Evolutionary conservation across 352 stramenopile genomes (phyloP), one percentile per base, ranked within the genome.

Genomic region (Pythium graminicola): DNA sequence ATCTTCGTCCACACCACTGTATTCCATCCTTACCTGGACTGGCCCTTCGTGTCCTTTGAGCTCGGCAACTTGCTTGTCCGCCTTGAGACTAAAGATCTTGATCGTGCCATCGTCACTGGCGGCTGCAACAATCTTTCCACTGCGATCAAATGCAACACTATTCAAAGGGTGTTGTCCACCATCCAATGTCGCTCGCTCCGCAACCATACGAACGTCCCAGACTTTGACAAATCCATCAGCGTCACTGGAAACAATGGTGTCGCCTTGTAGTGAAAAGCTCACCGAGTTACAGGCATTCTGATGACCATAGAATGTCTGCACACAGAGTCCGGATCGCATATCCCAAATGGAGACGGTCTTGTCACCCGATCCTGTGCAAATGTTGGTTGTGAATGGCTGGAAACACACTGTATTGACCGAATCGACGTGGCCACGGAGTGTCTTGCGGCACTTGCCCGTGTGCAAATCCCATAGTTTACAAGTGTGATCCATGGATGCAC

Each of bases 331-430:
- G 5, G 84, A 90, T 28, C 93, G 96, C 52, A 98, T 73, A 52
- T 98, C 93, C 93, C 93, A 98, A 60, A 98, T 81, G 39, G 84
- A 97, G 6, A 98, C 71, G 10, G 93, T 98, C 67, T 98, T 98
- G 73, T 98, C 93, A 8, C 88, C 93, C 5, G 83, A 95, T 36
- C 75, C 89, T 3, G 90, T 97, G 73, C 86, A 97, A 19, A 98
- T 67, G 72, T 97, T 97, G 53, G 79, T 86, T 10, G 86, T 93
- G 62, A 82, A 97, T 14, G 89, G 93, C 73, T 98, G 93, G 72
- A 97, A 98, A 51, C 70, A 86, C 16, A 97, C 81, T 19, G 76
- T 70, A 65, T 98, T 98, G 60, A 98, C 93, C 19, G 81, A 96
- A 70, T 98, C 93, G 16, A 98, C 88, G 66, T 98, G 93, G 7